Conservation (phyloP, 345 rosid genomes). For the Eucalyptus leucophloia region DNA sequence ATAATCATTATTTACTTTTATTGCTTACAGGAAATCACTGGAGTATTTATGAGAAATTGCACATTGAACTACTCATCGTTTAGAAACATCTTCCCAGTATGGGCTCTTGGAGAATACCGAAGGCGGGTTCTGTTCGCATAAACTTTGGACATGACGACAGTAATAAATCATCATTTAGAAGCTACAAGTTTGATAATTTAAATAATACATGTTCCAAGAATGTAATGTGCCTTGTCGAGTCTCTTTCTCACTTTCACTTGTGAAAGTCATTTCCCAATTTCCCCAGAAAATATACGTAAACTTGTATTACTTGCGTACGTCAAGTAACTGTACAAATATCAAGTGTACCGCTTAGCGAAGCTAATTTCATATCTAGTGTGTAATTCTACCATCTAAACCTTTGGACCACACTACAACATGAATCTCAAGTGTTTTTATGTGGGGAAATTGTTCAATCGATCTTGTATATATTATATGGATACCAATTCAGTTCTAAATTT, state of each 20-base stretch:
- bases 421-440: too few relatives aligned
- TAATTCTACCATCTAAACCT: not conserved
- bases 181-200: not conserved
- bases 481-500: too few relatives aligned
- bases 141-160: not conserved
- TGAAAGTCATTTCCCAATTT: not conserved
- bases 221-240: not conserved
- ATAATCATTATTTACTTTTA: not conserved
- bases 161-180: not conserved
- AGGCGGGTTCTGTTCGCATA: slow-evolving; percentile 2
- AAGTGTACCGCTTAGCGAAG: not conserved
- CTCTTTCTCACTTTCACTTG: not conserved
- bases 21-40: slow-evolving; percentile 22
- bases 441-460: too few relatives aligned
- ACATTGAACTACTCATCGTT: slow-evolving; percentile 31
- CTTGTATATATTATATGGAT: fast-evolving
- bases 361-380: not conserved
- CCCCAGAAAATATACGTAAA: not conserved
- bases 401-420: too few relatives aligned
- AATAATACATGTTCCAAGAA: not conserved
- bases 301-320: not conserved
- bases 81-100: slow-evolving; percentile 36
- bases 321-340: not conserved
- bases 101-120: slow-evolving; percentile 38
- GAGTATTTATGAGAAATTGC: slow-evolving; percentile 34